Evolutionary conservation across 2,329 filamentous ascomycete species (phyloP).

Genomic region (Penicillium concentricum): DNA sequence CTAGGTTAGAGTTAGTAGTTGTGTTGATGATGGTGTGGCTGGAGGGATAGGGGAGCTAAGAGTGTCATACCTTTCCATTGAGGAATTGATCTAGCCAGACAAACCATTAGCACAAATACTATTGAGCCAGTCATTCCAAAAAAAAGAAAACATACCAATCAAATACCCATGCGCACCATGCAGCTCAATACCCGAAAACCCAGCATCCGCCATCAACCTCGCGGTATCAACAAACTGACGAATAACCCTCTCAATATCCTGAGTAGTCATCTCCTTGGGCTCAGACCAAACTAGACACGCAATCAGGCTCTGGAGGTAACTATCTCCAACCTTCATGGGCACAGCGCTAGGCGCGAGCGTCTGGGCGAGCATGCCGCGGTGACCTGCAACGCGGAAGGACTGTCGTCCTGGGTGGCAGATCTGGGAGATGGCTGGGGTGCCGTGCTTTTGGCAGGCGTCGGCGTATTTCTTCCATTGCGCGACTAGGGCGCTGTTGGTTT

Average conservation of each 20-base stretch:
- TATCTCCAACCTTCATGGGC: constrained; percentile 41
- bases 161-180: constrained; percentile 56
- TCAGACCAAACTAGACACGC: constrained; percentile 43
- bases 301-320: constrained; percentile 36
- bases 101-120: background rate
- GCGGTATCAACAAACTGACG: constrained; percentile 55
- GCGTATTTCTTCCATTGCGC: constrained; percentile 31
- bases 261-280: constrained; percentile 56
- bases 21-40: background rate
- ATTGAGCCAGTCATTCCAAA: background rate
- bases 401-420: constrained; percentile 48
- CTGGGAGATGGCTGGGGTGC: constrained; percentile 46
- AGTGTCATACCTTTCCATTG: constrained; percentile 33
- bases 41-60: no score
- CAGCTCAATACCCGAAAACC: constrained; percentile 55
- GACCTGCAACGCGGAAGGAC: constrained; percentile 42
- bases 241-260: constrained; percentile 56
- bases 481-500: constrained; percentile 18
- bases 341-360: constrained; percentile 42
- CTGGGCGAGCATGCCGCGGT: constrained; percentile 31
- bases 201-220: constrained; percentile 48
- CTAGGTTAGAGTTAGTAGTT: constrained; percentile 17
- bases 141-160: constrained; percentile 38
- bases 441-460: constrained; percentile 35
- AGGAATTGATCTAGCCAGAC: constrained; percentile 36